Evolutionary conservation across 257 asterid genomes (phyloP).

Genomic region (Solanum raphanifolium): DNA sequence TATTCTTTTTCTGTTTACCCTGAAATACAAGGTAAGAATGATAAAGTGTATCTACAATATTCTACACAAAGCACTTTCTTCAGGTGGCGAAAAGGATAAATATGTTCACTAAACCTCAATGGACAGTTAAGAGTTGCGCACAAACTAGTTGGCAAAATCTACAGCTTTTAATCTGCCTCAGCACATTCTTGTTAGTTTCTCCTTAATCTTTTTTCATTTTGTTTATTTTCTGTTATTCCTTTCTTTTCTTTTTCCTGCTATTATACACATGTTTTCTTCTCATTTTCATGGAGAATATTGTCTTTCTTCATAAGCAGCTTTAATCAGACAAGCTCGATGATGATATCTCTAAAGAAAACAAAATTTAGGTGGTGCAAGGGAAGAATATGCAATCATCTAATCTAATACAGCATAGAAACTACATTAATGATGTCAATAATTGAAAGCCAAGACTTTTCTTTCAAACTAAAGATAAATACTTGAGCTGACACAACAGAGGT

Average conservation of each 20-base stretch:
- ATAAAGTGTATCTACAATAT: neutral
- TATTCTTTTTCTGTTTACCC: slow-evolving; percentile 75
- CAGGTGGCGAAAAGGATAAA: neutral
- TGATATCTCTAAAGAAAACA: neutral
- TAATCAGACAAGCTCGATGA: neutral
- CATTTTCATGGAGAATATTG: neutral
- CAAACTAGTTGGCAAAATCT: neutral
- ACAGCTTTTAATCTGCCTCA: neutral
- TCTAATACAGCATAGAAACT: neutral
- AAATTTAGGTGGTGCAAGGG: neutral
- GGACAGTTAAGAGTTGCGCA: neutral
- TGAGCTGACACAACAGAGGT: neutral
- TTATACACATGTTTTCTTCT: neutral
- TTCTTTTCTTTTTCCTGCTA: neutral
- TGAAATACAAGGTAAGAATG: slow-evolving; percentile 17
- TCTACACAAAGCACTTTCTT: neutral
- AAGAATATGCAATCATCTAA: neutral
- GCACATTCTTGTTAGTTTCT: neutral
- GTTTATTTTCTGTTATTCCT: neutral
- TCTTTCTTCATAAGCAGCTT: neutral
- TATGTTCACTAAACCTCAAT: neutral
- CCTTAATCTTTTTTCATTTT: neutral
- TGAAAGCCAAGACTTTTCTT: neutral
- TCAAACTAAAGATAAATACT: neutral
- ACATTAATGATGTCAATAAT: neutral